Percentiles rank a stretch among this genome's conserved stretches.
These are phyloP conservation scores for Trifolium pratense DNA, from an alignment of 306 rosid genomes.

Conservation along the genomic window DNA sequence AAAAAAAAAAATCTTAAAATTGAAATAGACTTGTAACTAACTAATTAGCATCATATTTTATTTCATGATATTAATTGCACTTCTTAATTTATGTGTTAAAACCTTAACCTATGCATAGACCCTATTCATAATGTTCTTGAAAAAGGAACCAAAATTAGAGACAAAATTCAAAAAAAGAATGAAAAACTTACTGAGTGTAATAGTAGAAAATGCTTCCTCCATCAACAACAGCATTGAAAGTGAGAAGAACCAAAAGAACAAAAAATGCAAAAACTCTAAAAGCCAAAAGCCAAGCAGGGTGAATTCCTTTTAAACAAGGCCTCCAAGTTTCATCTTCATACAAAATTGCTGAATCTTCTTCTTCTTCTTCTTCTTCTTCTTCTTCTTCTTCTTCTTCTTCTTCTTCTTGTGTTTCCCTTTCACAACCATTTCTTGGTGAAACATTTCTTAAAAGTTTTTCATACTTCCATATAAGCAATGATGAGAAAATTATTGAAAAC, in stretches of 20 bases:
- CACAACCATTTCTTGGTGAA: slow-evolving; percentile 31
- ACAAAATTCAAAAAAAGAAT: slow-evolving; percentile 25
- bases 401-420: slow-evolving; percentile 43
- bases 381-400: slow-evolving; percentile 57
- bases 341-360: slow-evolving; percentile 60
- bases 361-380: slow-evolving; percentile 49
- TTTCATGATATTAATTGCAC: background rate
- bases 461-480: slow-evolving; percentile 59
- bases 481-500: slow-evolving; percentile 50
- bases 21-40: no score
- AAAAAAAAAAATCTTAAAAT: no score
- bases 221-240: slow-evolving; percentile 59
- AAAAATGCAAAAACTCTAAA: slow-evolving; percentile 78
- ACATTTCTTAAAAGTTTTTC: slow-evolving; percentile 50
- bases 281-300: slow-evolving; percentile 93
- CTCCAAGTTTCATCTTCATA: slow-evolving; percentile 94
- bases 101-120: background rate
- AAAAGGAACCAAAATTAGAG: slow-evolving; percentile 16
- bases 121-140: slow-evolving; percentile 30
- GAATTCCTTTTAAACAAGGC: slow-evolving; percentile 84
- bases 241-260: slow-evolving; percentile 77
- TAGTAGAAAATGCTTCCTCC: slow-evolving; percentile 82
- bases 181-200: slow-evolving; percentile 82
- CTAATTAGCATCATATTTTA: no score
- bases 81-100: background rate